A percentile compares a stretch with the other conserved stretches of the same genome.
Evolutionary conservation across 2,329 filamentous ascomycete species (phyloP).

Genomic region (Aspergillus quadricinctus): DNA sequence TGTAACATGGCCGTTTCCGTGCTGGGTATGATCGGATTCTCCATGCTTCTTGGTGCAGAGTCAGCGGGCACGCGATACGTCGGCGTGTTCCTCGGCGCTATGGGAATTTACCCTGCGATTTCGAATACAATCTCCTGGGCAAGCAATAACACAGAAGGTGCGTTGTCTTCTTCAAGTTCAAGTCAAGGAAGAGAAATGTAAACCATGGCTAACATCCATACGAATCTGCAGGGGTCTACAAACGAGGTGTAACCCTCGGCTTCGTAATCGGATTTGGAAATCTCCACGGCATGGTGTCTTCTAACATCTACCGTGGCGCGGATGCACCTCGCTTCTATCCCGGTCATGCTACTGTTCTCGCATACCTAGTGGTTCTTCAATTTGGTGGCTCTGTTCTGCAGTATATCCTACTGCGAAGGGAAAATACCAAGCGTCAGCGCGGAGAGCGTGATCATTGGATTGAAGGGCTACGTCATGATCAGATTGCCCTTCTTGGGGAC

Average conservation of each 20-base stretch:
- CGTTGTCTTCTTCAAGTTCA: background rate
- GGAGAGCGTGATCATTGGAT: conserved; percentile 63
- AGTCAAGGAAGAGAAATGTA: too few relatives aligned
- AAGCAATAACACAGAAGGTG: conserved; percentile 76
- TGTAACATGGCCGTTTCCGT: conserved; percentile 74
- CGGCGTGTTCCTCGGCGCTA: conserved; percentile 75
- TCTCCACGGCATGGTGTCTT: conserved; percentile 73
- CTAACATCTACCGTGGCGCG: conserved; percentile 66
- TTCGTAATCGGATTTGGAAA: conserved; percentile 93
- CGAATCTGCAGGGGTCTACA: conserved; percentile 72
- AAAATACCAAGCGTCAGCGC: conserved; percentile 62
- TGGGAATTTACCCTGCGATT: conserved; percentile 85
- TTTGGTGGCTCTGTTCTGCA: conserved; percentile 66
- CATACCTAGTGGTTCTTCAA: conserved; percentile 66
- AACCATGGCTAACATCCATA: background rate
- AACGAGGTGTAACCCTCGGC: conserved; percentile 82
- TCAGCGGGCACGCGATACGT: conserved; percentile 70
- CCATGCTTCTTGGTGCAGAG: conserved; percentile 66
- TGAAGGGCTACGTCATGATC: conserved; percentile 57
- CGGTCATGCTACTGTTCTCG: conserved; percentile 72
- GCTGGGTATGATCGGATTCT: conserved; percentile 71
- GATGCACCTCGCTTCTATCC: conserved; percentile 61
- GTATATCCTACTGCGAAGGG: conserved; percentile 56
- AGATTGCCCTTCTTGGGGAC: conserved; percentile 67
- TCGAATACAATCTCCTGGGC: conserved; percentile 85